These are phyloP conservation scores for Panicum virgatum DNA, from an alignment of 202 grass and related monocot genomes.

Conservation along the genomic window DNA sequence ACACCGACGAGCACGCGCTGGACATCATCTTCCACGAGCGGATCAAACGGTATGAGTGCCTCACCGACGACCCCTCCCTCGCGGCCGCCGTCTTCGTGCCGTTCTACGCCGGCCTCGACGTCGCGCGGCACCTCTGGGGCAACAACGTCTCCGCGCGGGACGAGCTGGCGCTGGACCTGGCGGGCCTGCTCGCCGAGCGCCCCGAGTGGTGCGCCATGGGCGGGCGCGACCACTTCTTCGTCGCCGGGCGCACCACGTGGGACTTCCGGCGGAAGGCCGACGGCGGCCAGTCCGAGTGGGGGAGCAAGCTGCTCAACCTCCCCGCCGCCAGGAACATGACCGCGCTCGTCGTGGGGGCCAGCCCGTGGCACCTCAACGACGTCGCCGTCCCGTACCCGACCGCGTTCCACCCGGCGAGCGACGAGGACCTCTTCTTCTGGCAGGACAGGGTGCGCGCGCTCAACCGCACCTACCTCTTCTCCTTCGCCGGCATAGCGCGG, in stretches of 20 bases:
- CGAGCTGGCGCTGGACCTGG: slow-evolving; percentile 55
- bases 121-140: slow-evolving; percentile 65
- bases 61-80: slow-evolving; percentile 57
- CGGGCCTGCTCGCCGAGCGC: slow-evolving; percentile 35
- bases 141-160: slow-evolving; percentile 49
- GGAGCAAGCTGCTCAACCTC: slow-evolving; percentile 61
- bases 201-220: slow-evolving; percentile 69
- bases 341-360: slow-evolving; percentile 60
- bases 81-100: slow-evolving; percentile 65
- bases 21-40: slow-evolving; percentile 75
- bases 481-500: slow-evolving; percentile 58
- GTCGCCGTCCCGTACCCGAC: slow-evolving; percentile 70
- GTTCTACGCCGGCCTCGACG: slow-evolving; percentile 72
- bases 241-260: slow-evolving; percentile 71
- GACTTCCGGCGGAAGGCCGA: slow-evolving; percentile 52
- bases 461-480: slow-evolving; percentile 58
- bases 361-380: slow-evolving; percentile 68
- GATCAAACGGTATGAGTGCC: slow-evolving; percentile 69
- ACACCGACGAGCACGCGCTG: slow-evolving; percentile 49
- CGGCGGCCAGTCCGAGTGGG: slow-evolving; percentile 43
- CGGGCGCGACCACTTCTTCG: slow-evolving; percentile 76
- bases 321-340: slow-evolving; percentile 65
- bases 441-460: slow-evolving; percentile 54
- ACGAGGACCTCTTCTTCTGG: slow-evolving; percentile 51
- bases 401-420: slow-evolving; percentile 61